Base-by-base conservation (phyloP, 208 protist genomes). In the Acanthamoeba triangularis region DNA sequence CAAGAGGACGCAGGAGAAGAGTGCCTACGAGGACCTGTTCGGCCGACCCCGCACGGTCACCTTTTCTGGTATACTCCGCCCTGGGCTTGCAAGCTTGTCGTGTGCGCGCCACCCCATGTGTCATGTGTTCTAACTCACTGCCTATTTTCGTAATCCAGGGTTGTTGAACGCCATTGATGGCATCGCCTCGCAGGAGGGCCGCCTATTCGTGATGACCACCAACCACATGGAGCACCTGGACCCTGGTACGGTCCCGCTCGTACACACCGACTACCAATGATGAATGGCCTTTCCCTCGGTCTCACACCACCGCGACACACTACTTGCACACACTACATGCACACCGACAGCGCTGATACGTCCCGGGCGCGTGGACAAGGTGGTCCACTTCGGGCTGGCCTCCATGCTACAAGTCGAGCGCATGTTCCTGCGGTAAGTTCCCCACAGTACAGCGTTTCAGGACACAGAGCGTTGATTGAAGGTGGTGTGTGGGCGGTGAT, bases 181-280 rank as follows among this genome's bases (percentile, higher is more conserved):
- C 44, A 97, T 99, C 18, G 98, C 97, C 0, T 98, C 98, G 25
- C 98, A 99, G 76, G 99, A 99, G 91, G 99, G 99, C 23, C 95
- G 98, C 47, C 76, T 99, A 3, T 96, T 99, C 28, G 99, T 99
- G 96, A 99, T 99, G 98, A 99, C 99, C 14, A 99, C 99, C n/a
- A 99, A 99, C 95, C 99, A 99, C 96, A 97, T 99, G 33, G 99
- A 99, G 65, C 96, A 97, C 74, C 97, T 99, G 4, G 87, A 93
- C 35, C 87, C 87, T 7, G 85, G 85, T 91, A 91, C 1, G 56
- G 16, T 56, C 16, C 52, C 69, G 8, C 11, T n/a, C n/a, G n/a
- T n/a, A n/a, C n/a, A n/a, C n/a, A n/a, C 25, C 3, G 25, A 33
- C 63, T 72, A 4, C n/a, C n/a, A 1, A 30, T n/a, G 25, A 4